phyloP scores from a whole-genome alignment of 306 rosid genomes.

The Mucuna pruriens region DNA sequence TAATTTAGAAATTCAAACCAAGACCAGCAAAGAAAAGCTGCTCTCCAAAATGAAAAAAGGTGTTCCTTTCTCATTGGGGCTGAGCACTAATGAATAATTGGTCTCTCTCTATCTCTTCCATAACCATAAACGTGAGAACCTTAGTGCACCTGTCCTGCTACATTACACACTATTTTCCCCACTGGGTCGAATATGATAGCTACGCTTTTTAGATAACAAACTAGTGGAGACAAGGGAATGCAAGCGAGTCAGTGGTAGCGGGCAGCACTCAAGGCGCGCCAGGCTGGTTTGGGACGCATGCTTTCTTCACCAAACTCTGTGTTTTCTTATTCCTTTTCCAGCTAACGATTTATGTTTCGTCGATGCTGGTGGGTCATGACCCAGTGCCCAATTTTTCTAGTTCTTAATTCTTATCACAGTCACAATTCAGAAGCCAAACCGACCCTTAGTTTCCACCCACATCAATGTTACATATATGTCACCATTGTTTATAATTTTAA shows the following conservation, averaged over 20 bases:
- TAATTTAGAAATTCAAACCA: too few species aligned
- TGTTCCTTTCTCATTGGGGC: neutral
- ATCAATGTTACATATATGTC: too few species aligned
- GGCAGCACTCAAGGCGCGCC: constrained; percentile 10
- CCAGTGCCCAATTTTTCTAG: neutral
- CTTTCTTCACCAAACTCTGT: constrained; percentile 8
- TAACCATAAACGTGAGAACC: too few species aligned
- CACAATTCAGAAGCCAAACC: neutral
- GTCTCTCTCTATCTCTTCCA: neutral
- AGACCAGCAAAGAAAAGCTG: neutral
- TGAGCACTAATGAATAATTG: neutral
- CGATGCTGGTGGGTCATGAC: neutral
- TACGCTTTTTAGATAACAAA: neutral
- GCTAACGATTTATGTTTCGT: neutral
- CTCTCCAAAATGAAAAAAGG: neutral
- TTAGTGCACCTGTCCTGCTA: neutral
- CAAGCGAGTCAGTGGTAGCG: neutral
- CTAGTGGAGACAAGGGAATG: neutral
- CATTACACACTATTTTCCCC: neutral
- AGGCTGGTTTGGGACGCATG: constrained; percentile 13
- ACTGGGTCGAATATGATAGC: neutral
- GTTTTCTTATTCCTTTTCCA: neutral
- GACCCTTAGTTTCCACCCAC: too few species aligned
- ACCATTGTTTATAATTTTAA: too few species aligned
- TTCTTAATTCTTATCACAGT: neutral